A percentile compares a stretch with the other conserved stretches of the same genome.
Evolutionary conservation across 164 flowering plant species (phyloP).

Genomic region (Aristolochia fimbriata): DNA sequence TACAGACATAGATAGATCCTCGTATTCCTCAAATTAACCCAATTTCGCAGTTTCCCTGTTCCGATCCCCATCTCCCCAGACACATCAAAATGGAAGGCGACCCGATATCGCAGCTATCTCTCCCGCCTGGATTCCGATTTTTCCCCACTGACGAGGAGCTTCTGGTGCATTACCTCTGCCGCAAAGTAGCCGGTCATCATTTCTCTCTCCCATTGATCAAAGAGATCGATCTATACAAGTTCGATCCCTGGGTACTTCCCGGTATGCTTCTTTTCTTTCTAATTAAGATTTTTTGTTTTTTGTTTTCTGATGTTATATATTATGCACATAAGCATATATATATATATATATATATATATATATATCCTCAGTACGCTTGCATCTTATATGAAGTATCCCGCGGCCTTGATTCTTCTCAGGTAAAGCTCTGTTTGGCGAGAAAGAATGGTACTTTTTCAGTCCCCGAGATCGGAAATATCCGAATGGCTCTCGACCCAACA

Average conservation of each 20-base stretch:
- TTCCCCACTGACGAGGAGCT: slow-evolving; percentile 86
- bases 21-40: too few relatives aligned
- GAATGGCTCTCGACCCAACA: slow-evolving; percentile 78
- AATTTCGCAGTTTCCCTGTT: too few relatives aligned
- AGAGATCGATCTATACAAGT: slow-evolving; percentile 71
- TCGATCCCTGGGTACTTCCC: slow-evolving; percentile 87
- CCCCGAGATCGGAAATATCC: slow-evolving; percentile 91
- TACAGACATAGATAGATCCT: too few relatives aligned
- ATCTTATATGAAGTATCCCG: too few relatives aligned
- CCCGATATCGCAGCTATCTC: slow-evolving; percentile 34
- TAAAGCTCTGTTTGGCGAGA: slow-evolving; percentile 78
- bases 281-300: not conserved
- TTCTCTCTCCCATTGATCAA: slow-evolving; percentile 69
- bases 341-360: too few relatives aligned
- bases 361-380: too few relatives aligned
- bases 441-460: slow-evolving; percentile 91
- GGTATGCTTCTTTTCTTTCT: slow-evolving; percentile 21
- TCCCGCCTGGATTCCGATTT: slow-evolving; percentile 78
- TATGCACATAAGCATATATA: too few relatives aligned
- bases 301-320: too few relatives aligned
- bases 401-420: slow-evolving; percentile 24
- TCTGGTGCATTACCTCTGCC: slow-evolving; percentile 67
- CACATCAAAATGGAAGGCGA: too few relatives aligned
- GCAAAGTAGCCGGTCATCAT: slow-evolving; percentile 44
- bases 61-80: too few relatives aligned